Evolutionary conservation across 2,329 filamentous ascomycete genomes (phyloP).

Genomic region (Fusarium caatingaense): DNA sequence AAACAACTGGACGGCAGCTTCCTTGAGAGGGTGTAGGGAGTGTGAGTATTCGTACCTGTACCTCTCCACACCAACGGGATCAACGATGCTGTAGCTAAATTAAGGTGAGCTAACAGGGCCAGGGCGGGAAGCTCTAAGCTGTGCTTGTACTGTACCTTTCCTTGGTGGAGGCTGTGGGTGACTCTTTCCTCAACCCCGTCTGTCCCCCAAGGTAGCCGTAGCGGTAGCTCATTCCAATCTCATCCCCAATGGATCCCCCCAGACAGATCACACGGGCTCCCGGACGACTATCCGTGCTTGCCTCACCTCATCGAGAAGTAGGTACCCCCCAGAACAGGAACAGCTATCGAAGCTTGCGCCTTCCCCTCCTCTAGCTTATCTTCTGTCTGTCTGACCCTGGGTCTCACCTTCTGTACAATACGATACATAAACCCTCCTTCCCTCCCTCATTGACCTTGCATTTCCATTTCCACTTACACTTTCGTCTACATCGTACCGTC

Average conservation of each 20-base stretch:
- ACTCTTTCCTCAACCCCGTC: slow-evolving; percentile 24
- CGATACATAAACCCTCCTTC: slow-evolving; percentile 34
- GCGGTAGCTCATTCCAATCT: slow-evolving; percentile 22
- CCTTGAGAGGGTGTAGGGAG: slow-evolving; percentile 8
- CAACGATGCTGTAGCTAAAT: slow-evolving; percentile 32
- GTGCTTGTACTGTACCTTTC: background rate
- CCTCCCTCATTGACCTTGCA: slow-evolving; percentile 22
- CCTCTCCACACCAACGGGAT: slow-evolving; percentile 21
- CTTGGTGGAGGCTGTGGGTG: slow-evolving; percentile 12
- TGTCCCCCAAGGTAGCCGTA: background rate
- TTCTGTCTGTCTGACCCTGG: slow-evolving; percentile 1
- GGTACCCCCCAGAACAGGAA: background rate
- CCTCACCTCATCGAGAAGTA: slow-evolving; percentile 19
- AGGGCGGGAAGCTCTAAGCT: slow-evolving; percentile 16
- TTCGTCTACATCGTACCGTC: slow-evolving; percentile 4
- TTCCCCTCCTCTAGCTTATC: slow-evolving; percentile 24
- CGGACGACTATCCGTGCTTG: slow-evolving; percentile 23
- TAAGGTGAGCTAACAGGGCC: slow-evolving; percentile 22
- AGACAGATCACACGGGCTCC: slow-evolving; percentile 28
- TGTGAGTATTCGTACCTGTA: background rate
- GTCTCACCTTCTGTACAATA: slow-evolving; percentile 7
- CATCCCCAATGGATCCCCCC: slow-evolving; percentile 8
- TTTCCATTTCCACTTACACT: slow-evolving; percentile 20
- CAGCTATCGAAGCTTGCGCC: slow-evolving; percentile 25
- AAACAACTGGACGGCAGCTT: slow-evolving; percentile 8